These are phyloP conservation scores for Haematococcus sp. DNA, from an alignment of 139 green algal species.

Conservation along the genomic window DNA sequence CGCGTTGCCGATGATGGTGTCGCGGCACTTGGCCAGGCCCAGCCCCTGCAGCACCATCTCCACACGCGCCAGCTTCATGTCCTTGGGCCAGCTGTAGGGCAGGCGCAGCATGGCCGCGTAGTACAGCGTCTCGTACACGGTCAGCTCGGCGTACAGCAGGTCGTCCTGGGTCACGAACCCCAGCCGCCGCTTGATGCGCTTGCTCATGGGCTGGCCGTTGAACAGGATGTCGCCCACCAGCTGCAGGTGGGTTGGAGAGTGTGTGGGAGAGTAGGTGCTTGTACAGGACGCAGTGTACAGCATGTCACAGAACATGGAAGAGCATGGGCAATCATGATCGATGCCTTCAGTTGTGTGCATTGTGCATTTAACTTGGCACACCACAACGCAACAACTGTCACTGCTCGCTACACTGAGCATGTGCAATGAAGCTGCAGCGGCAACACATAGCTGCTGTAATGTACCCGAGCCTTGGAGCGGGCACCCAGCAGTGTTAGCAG, in stretches of 20 bases:
- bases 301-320: no score
- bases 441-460: no score
- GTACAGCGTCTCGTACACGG: constrained; percentile 77
- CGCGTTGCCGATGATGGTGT: constrained; percentile 82
- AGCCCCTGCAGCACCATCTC: constrained; percentile 69
- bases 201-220: constrained; percentile 69
- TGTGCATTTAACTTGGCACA: no score
- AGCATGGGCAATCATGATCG: no score
- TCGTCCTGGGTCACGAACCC: constrained; percentile 88
- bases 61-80: constrained; percentile 65
- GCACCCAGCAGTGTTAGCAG: constrained; percentile 71
- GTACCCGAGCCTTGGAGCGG: constrained; percentile 34
- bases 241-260: no score
- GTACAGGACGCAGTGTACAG: no score
- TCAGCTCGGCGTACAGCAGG: constrained; percentile 78
- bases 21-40: constrained; percentile 64
- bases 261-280: no score
- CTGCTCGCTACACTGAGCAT: no score
- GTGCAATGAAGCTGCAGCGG: no score
- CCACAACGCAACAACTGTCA: no score
- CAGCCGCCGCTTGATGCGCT: constrained; percentile 61
- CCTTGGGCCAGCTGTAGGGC: constrained; percentile 58
- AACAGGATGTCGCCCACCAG: constrained; percentile 57
- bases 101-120: constrained; percentile 84
- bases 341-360: no score